Percentiles rank a stretch among this genome's conserved stretches.
These are phyloP conservation scores for Ceratocystis ficicola DNA, from an alignment of 2,329 filamentous ascomycete genomes.

Conservation along the genomic window DNA sequence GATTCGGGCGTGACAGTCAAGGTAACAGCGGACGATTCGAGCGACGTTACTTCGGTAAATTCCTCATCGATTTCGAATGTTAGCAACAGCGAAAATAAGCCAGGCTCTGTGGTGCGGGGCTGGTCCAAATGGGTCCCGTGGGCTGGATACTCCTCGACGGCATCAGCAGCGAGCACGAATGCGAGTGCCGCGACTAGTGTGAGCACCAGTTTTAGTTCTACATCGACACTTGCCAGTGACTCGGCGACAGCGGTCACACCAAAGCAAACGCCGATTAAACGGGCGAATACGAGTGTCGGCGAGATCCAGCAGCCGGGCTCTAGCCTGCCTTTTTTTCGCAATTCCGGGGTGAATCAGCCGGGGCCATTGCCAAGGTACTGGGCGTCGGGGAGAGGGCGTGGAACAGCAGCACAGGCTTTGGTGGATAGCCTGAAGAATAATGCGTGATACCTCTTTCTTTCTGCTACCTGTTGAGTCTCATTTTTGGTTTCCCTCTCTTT, in stretches of 20 bases:
- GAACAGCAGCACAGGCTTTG: slow-evolving; percentile 17
- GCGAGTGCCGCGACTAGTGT: slow-evolving; percentile 3
- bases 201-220: slow-evolving; percentile 12
- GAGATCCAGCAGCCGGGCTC: slow-evolving; percentile 3
- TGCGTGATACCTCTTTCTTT: not conserved
- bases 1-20: not conserved
- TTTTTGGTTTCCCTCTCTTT: not conserved
- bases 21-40: not conserved
- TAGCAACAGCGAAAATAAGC: slow-evolving; percentile 6
- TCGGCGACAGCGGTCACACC: slow-evolving; percentile 7
- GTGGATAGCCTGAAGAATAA: slow-evolving; percentile 9
- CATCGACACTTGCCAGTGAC: not conserved
- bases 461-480: not conserved
- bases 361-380: slow-evolving; percentile 60
- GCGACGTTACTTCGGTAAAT: slow-evolving; percentile 16
- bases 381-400: slow-evolving; percentile 11
- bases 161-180: not conserved
- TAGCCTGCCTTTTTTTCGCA: slow-evolving; percentile 34
- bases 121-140: slow-evolving; percentile 22
- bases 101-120: not conserved
- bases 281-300: slow-evolving; percentile 9
- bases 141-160: slow-evolving; percentile 12
- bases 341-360: slow-evolving; percentile 66
- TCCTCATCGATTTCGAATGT: slow-evolving; percentile 16
- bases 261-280: slow-evolving; percentile 22